Percentiles rank a stretch among this genome's conserved stretches.
Conservation (phyloP, 2,329 filamentous ascomycete genomes). For the Cercospora berteroae region DNA sequence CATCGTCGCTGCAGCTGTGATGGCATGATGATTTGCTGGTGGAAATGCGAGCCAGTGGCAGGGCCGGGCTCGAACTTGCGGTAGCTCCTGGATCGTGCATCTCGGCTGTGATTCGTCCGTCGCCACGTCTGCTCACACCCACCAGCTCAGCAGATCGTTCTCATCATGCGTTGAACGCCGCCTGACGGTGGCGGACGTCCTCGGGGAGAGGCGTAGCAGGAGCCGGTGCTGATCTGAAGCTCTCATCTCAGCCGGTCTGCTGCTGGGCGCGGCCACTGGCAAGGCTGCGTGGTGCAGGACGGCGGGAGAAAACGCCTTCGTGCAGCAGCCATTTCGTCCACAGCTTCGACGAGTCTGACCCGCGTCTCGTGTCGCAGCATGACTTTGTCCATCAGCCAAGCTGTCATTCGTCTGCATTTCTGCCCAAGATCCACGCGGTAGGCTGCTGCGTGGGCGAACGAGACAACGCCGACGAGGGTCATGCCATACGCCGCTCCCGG, state of each 20-base stretch:
- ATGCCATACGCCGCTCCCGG: not conserved
- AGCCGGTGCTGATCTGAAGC: not conserved
- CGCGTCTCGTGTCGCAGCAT: conserved; percentile 5
- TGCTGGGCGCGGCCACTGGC: not conserved
- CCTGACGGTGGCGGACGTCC: not conserved
- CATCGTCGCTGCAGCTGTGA: conserved; percentile 1
- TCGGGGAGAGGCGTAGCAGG: conserved; percentile 1
- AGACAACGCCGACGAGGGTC: not conserved
- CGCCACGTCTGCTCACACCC: not conserved
- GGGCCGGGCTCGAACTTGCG: not conserved
- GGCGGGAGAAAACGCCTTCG: not conserved
- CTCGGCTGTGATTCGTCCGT: not conserved
- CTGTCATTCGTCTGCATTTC: conserved; percentile 8
- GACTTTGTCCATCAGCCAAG: not conserved
- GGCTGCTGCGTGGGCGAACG: not conserved
- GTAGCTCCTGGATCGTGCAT: not conserved
- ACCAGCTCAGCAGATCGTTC: not conserved
- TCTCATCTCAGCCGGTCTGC: not conserved
- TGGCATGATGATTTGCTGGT: too few relatives aligned
- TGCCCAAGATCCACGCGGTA: conserved; percentile 6
- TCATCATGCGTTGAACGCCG: not conserved
- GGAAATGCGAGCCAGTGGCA: not conserved
- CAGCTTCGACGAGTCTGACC: not conserved
- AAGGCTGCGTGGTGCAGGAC: not conserved
- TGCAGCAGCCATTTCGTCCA: not conserved